Base-by-base conservation (phyloP, 1,284 basidiomycete species). In the Melampsora occidentalis region DNA sequence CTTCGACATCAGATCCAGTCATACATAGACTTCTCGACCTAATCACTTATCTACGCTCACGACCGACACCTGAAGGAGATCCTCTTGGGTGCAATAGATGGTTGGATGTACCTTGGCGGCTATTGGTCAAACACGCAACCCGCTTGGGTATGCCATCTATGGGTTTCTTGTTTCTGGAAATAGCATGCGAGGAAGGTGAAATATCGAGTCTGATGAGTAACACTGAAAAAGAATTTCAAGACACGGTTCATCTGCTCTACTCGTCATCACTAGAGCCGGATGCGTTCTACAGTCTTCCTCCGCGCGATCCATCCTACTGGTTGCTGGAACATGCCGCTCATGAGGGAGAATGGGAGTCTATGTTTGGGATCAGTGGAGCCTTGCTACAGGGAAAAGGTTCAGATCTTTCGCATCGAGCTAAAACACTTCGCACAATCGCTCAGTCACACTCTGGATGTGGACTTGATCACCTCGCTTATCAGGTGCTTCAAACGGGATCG, bases 251-350 rank as follows among this genome's bases (percentile, higher is more conserved):
- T 83, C 89, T 91, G 71, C 93, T 98, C 69, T 99, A 97, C 82
- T 90, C 89, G 78, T 92, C 93, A 81, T 93, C 99, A 77, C 94
- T 97, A 81, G 96, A 99, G 81, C 95, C 95, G 0, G 96, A 99
- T 80, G 94, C 96, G 0, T 99, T 99, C 82, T 99, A 99, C 83
- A 94, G 93, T 1, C 93, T 98, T 78, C 87, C 89, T 78, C 84
- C 84, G 39, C 87, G 89, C n/a, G 89, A 98, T 80, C 86, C 92
- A 16, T 87, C 88, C 35, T 87, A 88, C 59, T 90, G 94, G 76
- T 86, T 98, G 48, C 86, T 94, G 61, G 90, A 89, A 78, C 89
- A 93, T 3, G 90, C 96, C 77, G 91, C 93, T 79, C 96, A 99
- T 80, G 97, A 99, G 82, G 87, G 89, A 14, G 90, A 94, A 81